Conservation (phyloP, 2,329 filamentous ascomycete species). For the Samsoniella hepiali region DNA sequence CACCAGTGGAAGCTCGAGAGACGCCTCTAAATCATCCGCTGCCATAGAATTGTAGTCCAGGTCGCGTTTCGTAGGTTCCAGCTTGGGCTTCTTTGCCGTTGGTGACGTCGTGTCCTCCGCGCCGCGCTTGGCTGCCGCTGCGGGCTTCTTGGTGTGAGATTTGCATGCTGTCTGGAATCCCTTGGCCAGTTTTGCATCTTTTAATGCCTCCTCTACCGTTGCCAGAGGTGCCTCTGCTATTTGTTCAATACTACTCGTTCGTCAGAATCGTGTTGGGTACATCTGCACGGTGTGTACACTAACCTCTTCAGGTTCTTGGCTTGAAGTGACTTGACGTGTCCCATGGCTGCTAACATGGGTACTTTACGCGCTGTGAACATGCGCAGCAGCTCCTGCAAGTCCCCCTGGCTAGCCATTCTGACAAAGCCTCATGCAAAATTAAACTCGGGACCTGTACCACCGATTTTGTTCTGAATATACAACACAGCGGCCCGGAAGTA, state of each 20-base stretch:
- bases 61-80: constrained; percentile 34
- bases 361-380: constrained; percentile 58
- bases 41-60: constrained; percentile 41
- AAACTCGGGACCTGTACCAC: not conserved
- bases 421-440: not conserved
- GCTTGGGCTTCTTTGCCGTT: constrained; percentile 30
- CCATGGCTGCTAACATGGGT: constrained; percentile 57
- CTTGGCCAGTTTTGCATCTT: constrained; percentile 48
- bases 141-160: constrained; percentile 43
- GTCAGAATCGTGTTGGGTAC: not conserved
- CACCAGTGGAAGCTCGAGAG: constrained; percentile 57
- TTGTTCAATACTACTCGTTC: constrained; percentile 45
- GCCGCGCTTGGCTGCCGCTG: constrained; percentile 28
- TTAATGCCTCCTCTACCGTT: constrained; percentile 44
- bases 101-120: constrained; percentile 25
- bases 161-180: constrained; percentile 54
- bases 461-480: no score
- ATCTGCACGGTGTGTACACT: constrained; percentile 24
- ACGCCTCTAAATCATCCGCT: constrained; percentile 59
- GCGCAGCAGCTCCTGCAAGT: constrained; percentile 59
- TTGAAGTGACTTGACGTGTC: constrained; percentile 56
- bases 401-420: constrained; percentile 54
- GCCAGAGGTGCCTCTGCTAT: constrained; percentile 49
- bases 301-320: constrained; percentile 54
- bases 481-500: not conserved